Percentiles rank a stretch among this genome's conserved stretches.
These are phyloP conservation scores for Solanum virginianum DNA, from an alignment of 257 asterid species.

Conservation along the genomic window DNA sequence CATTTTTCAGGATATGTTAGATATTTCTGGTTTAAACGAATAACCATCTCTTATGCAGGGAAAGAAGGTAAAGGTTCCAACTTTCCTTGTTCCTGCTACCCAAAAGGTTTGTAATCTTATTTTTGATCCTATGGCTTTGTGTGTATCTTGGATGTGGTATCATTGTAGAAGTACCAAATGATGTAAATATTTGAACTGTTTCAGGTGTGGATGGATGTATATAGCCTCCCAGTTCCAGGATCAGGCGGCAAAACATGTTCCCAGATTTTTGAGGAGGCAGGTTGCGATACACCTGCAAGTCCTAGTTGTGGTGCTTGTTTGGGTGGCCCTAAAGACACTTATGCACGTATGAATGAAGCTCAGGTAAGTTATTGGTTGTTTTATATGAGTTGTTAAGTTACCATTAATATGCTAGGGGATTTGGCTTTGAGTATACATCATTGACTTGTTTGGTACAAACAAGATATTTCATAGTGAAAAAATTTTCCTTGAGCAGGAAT, in stretches of 20 bases:
- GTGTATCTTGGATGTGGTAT: neutral
- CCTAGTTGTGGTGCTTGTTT: constrained; percentile 96
- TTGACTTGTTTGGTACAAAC: neutral
- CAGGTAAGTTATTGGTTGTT: constrained; percentile 38
- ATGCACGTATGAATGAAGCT: constrained; percentile 92
- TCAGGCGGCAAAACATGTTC: constrained; percentile 94
- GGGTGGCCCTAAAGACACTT: constrained; percentile 95
- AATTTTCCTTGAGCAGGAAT: neutral
- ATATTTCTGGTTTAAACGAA: neutral
- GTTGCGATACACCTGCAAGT: constrained; percentile 97
- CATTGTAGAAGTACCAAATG: neutral
- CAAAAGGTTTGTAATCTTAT: constrained; percentile 52
- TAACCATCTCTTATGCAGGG: constrained; percentile 17
- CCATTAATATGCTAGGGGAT: neutral
- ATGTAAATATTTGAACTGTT: neutral
- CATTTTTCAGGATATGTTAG: neutral
- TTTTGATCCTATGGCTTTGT: neutral
- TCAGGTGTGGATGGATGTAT: constrained; percentile 97
- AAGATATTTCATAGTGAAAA: neutral
- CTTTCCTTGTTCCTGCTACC: constrained; percentile 96
- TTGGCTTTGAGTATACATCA: neutral
- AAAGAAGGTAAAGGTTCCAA: constrained; percentile 94
- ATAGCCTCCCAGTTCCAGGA: constrained; percentile 85
- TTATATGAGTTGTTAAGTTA: neutral
- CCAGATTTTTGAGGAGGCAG: constrained; percentile 97